Evolutionary conservation across 306 rosid species (phyloP).

Genomic region (Pueraria montana): DNA sequence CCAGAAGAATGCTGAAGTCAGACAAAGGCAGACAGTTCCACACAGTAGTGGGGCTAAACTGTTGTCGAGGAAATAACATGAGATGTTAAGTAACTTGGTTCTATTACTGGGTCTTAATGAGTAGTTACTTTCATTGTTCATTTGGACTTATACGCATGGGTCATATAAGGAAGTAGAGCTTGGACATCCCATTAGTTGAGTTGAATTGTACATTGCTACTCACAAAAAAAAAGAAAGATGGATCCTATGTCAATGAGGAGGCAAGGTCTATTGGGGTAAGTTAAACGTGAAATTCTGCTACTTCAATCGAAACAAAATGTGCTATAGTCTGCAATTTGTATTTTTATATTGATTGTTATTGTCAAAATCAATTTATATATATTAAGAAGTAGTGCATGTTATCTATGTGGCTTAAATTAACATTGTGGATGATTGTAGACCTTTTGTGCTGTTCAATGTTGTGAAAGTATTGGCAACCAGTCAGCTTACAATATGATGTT

Average conservation of each 20-base stretch:
- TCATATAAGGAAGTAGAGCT: background rate
- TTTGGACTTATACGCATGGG: background rate
- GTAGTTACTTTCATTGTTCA: background rate
- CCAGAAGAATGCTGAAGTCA: constrained; percentile 1
- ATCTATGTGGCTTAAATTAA: background rate
- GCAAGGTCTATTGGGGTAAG: constrained; percentile 19
- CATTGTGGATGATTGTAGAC: background rate
- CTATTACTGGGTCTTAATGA: background rate
- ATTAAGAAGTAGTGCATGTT: background rate
- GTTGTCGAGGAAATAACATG: constrained; percentile 4
- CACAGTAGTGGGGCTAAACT: constrained; percentile 13
- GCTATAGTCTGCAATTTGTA: background rate
- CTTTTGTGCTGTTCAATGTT: background rate
- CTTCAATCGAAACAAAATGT: background rate
- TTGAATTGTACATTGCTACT: background rate
- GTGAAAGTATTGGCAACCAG: background rate
- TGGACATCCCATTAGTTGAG: background rate
- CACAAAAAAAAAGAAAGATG: constrained; percentile 14
- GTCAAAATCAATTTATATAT: too few relatives aligned
- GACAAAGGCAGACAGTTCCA: constrained; percentile 7
- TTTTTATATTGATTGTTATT: background rate
- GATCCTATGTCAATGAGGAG: constrained; percentile 19
- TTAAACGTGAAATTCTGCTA: background rate
- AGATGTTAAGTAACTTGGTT: constrained; percentile 2
- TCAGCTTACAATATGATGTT: background rate